phyloP scores from a whole-genome alignment of 495 filamentous ascomycete genomes.

The Annulohypoxylon stygium region DNA sequence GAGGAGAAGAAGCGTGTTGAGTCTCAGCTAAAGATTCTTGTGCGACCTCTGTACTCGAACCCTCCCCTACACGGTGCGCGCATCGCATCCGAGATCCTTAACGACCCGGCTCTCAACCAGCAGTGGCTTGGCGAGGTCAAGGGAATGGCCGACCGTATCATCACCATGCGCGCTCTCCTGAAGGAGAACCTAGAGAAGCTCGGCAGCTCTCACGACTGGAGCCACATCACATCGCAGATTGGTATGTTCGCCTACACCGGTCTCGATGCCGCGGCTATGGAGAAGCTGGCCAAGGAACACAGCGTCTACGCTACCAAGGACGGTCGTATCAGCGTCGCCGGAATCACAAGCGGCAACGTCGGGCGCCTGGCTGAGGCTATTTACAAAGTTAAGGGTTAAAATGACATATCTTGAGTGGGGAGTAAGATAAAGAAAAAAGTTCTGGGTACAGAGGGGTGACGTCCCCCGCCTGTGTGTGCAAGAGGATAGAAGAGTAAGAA shows the following conservation, averaged over 20 bases:
- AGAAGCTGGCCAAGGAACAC: conserved; percentile 92
- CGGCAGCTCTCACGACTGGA: conserved; percentile 96
- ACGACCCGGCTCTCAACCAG: conserved; percentile 84
- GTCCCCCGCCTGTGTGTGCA: conserved; percentile 23
- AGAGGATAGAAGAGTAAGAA: conserved; percentile 8
- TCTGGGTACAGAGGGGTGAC: neutral
- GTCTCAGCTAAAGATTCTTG: conserved; percentile 97
- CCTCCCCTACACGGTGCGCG: conserved; percentile 96
- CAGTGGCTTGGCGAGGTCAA: conserved; percentile 98
- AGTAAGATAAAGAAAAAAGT: neutral
- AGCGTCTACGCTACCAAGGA: conserved; percentile 98
- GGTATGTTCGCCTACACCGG: conserved; percentile 99
- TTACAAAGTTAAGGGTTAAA: conserved; percentile 84
- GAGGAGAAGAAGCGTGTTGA: conserved; percentile 97
- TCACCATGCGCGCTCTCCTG: conserved; percentile 93
- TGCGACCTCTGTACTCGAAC: conserved; percentile 98
- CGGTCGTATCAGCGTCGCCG: conserved; percentile 96
- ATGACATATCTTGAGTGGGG: neutral
- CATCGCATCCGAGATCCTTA: conserved; percentile 92
- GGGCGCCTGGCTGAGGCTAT: conserved; percentile 94
- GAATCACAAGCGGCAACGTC: conserved; percentile 94
- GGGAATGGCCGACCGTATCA: conserved; percentile 99
- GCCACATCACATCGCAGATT: conserved; percentile 97
- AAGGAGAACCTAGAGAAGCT: conserved; percentile 94
- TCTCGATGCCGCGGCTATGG: conserved; percentile 92